Evolutionary conservation across 768 basidiomycete genomes (phyloP), one percentile per base, ranked within the genome.

Genomic region (Pisolithus sp.): DNA sequence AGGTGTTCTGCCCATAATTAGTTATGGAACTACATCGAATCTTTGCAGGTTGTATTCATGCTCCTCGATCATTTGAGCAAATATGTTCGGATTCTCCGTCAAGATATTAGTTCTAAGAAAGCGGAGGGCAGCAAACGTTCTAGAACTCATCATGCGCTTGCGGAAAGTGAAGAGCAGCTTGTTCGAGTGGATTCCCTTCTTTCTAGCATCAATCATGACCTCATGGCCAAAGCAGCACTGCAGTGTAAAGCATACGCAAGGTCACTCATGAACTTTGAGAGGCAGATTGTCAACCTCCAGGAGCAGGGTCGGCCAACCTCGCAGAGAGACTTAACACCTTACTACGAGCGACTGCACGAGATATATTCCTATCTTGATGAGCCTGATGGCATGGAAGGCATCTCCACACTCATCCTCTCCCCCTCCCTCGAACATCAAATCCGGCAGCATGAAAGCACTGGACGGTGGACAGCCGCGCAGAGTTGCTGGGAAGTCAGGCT

Each of bases 301-400:
- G 61, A 70, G 36, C 62, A 67, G 18, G 70, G 68, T 58, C 70
- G 73, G 48, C 65, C 71, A 10, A 66, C 72, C 3, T 68, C 73
- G 2, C 52, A 70, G 76, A 89, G 46, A 71, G 70, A 17, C 81
- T 59, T 70, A 3, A 50, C 61, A 6, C 53, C 53, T 9, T 55
- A 89, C 62, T 97, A 92, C 64, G 96, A 98, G 61, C 82, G 83
- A 17, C 73, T 99, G 7, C 96, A 99, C 59, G 86, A 96, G 67
- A 94, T 98, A 54, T 99, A 99, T 66, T 86, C 95, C 12, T 82
- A 93, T 51, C 75, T 99, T 7, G 93, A 99, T 65, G 93, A 99
- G 67, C 96, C 96, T 0, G 96, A 99, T 69, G 96, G 96, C 15
- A 99, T 99, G 96, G 94, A 97, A 70, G 96, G 96, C 0, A 79